Evolutionary conservation across 179 eudicot genomes (phyloP).

Genomic region (Gypsophila paniculata): DNA sequence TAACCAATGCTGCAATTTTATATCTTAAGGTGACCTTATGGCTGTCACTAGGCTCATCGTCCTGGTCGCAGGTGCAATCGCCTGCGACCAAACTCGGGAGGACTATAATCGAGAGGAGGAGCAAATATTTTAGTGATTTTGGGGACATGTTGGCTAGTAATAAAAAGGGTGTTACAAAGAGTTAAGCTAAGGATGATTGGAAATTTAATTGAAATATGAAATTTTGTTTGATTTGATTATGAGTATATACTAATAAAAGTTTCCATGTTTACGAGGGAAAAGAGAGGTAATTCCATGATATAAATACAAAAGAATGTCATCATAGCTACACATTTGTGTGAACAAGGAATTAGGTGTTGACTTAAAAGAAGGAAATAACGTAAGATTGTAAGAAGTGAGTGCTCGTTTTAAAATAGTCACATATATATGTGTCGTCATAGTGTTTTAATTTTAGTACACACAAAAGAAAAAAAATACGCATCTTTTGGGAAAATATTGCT

Average conservation of each 20-base stretch:
- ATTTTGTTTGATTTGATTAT: neutral
- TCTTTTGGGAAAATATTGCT: no score
- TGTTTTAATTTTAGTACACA: neutral
- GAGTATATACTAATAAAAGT: no score
- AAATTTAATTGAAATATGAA: no score
- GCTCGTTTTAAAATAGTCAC: neutral
- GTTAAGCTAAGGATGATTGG: no score
- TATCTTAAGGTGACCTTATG: neutral
- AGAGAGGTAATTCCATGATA: neutral
- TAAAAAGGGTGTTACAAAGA: no score
- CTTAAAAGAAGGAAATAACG: neutral
- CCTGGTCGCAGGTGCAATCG: conserved; percentile 18
- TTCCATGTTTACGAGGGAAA: neutral
- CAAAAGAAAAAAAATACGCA: no score
- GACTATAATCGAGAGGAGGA: neutral
- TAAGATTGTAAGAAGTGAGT: neutral
- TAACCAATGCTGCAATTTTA: conserved; percentile 21
- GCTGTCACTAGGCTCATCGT: neutral
- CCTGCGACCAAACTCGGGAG: conserved; percentile 4
- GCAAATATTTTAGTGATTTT: neutral
- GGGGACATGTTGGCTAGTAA: neutral
- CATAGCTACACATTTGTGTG: neutral
- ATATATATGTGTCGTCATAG: conserved; percentile 3
- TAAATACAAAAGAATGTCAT: neutral
- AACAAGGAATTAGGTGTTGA: neutral